A percentile compares a stretch with the other conserved stretches of the same genome.
Conservation (phyloP, 306 rosid species). For the Parietaria judaica region DNA sequence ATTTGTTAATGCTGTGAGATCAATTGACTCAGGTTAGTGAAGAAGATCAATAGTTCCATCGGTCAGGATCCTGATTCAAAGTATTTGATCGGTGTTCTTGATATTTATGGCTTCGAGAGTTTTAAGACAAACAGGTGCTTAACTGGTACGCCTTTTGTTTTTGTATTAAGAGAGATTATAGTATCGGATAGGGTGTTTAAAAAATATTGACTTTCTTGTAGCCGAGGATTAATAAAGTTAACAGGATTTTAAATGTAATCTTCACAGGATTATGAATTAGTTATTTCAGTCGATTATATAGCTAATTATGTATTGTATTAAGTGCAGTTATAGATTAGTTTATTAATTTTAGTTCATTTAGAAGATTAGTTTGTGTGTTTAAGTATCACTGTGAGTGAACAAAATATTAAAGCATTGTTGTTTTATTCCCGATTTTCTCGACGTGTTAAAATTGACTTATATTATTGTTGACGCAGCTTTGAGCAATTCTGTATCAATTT, state of each 20-base stretch:
- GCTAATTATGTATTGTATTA: too few relatives aligned
- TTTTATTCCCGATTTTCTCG: not conserved
- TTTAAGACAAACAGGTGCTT: constrained; percentile 99
- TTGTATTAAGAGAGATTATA: constrained; percentile 30
- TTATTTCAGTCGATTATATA: too few relatives aligned
- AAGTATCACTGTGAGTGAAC: too few relatives aligned
- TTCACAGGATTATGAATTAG: too few relatives aligned
- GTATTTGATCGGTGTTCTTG: constrained; percentile 82
- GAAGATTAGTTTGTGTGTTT: too few relatives aligned
- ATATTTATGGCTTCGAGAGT: constrained; percentile 99
- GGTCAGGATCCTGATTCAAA: constrained; percentile 87
- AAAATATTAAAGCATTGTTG: not conserved
- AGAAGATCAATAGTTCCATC: constrained; percentile 76
- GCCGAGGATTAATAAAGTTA: not conserved
- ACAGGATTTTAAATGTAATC: too few relatives aligned
- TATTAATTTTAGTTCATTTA: too few relatives aligned
- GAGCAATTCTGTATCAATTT: constrained; percentile 98
- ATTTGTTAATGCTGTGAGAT: constrained; percentile 16
- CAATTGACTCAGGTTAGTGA: constrained; percentile 65
- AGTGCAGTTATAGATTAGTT: too few relatives aligned
- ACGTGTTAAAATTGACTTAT: not conserved
- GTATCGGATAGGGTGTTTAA: constrained; percentile 16
- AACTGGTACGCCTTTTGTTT: constrained; percentile 48
- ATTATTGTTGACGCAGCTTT: constrained; percentile 53
- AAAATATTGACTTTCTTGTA: constrained; percentile 15